Evolutionary conservation across 169 alveolate genomes (phyloP), one percentile per base, ranked within the genome.

Genomic region (Babesia ovata): DNA sequence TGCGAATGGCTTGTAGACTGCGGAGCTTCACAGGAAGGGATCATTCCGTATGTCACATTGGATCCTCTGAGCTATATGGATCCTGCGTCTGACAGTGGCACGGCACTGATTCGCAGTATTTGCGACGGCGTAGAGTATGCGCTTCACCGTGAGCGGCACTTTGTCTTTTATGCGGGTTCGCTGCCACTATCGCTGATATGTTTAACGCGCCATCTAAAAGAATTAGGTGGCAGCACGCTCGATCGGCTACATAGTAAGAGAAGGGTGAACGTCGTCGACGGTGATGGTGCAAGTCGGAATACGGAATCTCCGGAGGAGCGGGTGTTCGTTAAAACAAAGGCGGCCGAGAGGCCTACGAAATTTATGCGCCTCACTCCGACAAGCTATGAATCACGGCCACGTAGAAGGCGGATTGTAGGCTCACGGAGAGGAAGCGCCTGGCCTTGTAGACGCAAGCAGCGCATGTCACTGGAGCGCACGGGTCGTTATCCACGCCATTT

Each of bases 1-100:
- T 48, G 60, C 39, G 60, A 63, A 8, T 63, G 73, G 73, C 50
- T 63, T 4, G 50, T 24, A 17, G 39, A 21, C 26, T 2, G 16
- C 26, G n/a, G 0, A 11, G 21, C 3, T 14, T 24, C 26, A 13
- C 19, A 11, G 39, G 16, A 21, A 10, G 1, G 21, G 16, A 4
- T 12, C 11, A 17, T 33, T 2, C 59, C 59, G 11, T 52, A 17
- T 33, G 21, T 52, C 21, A 14, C 59, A 33, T 14, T 52, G 28
- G 16, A 9, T 0, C 59, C 28, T 3, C 59, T 10, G 21, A 0
- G 59, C 33, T 14, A 12, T 17, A 2, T 10, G 10, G 59, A 52
- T 9, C 28, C 59, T 9, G 39, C 14, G 59, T 21, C 28, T 33
- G 21, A 22, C 59, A 11, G 28, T 33, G n/a, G 22, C 49, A 22